Base-by-base conservation (phyloP, 257 asterid genomes). In the Nicotiana sylvestris region DNA sequence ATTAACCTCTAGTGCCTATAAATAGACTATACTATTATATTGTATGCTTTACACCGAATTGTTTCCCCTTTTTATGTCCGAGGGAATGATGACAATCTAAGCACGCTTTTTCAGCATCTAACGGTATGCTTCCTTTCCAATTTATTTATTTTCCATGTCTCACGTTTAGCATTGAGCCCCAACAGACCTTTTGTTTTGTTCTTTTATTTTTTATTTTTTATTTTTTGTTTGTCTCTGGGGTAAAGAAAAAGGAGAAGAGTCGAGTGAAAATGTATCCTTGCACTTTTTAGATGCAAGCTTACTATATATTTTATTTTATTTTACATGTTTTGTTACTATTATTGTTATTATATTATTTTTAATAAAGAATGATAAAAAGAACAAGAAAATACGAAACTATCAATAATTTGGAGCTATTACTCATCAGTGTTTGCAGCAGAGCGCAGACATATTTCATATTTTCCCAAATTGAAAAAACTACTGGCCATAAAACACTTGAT, bases 1-100 rank as follows among this genome's bases (percentile, higher is more conserved):
- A 49, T 49, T 74, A 74, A 49, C 27, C 80, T 49, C 9, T 74
- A 74, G 43, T 27, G 62, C 62, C 62, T 49, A 74, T 74, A 46
- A 25, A 27, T 72, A 72, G 39, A 49, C 4, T 49, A 25, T 72
- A 21, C 49, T 39, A 80, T 25, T 56, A 1, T 30, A 78, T 25
- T 56, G 2, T 30, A 78, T 82, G 86, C 90, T 90, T 91, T 90
- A 84, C 91, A 90, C 95, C 92, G 89, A 91, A 90, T 81, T 84
- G 86, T 84, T 87, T 84, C 78, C 72, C 16, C 89, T 90, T 90
- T 87, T 84, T 56, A 82, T 82, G 89, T 77, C 88, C 67, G 61
- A 76, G 1, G 33, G 58, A 87, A 91, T 91, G 83, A 91, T 90
- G 39, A 2, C 90, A 86, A 86, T 86, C 66, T 61, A 84, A 87